A percentile compares a stretch with the other conserved stretches of the same genome.
Conservation (phyloP, 352 stramenopile genomes). For the Thraustochytrium sp. region DNA sequence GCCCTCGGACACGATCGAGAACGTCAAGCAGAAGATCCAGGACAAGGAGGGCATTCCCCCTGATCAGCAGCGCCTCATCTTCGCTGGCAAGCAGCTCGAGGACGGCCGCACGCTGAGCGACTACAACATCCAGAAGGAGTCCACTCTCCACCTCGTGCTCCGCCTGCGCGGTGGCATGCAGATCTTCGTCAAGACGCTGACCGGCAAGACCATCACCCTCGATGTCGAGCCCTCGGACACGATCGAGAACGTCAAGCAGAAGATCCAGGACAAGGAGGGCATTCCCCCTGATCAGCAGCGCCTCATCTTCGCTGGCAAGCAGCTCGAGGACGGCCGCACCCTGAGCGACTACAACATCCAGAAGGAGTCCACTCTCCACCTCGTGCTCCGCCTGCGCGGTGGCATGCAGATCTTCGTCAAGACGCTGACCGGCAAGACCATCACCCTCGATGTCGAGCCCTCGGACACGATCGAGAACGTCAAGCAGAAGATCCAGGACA, state of each 20-base stretch:
- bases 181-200: slow-evolving; percentile 95
- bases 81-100: slow-evolving; percentile 99
- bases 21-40: slow-evolving; percentile 99
- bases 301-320: slow-evolving; percentile 99
- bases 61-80: slow-evolving; percentile 99
- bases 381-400: slow-evolving; percentile 55
- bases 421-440: slow-evolving; percentile 92
- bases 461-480: slow-evolving; percentile 92
- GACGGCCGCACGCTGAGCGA: slow-evolving; percentile 83
- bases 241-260: slow-evolving; percentile 99
- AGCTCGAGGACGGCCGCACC: slow-evolving; percentile 91
- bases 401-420: slow-evolving; percentile 95
- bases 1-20: slow-evolving; percentile 98
- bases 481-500: slow-evolving; percentile 41
- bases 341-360: slow-evolving; percentile 89
- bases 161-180: slow-evolving; percentile 69
- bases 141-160: slow-evolving; percentile 51
- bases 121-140: slow-evolving; percentile 85
- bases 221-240: slow-evolving; percentile 98
- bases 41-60: slow-evolving; percentile 99
- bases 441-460: slow-evolving; percentile 90
- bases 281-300: slow-evolving; percentile 99
- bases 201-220: slow-evolving; percentile 99
- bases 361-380: slow-evolving; percentile 57
- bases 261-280: slow-evolving; percentile 99